Conservation (phyloP, 192 early-diverging fungal genomes). For the Coemansia erecta region DNA sequence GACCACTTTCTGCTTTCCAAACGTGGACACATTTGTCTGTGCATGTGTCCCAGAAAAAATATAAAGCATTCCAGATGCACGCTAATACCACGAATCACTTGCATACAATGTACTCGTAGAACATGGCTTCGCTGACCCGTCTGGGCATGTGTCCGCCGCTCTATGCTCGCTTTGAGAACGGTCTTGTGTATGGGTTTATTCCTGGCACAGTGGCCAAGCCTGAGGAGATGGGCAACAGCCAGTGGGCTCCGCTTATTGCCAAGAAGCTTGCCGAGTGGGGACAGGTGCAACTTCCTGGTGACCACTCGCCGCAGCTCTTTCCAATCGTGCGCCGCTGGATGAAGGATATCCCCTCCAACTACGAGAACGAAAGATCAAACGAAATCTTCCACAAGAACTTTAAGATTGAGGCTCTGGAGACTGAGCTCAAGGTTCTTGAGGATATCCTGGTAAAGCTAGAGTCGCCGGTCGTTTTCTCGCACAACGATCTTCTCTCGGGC, state of each 20-base stretch:
- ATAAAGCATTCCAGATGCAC: not conserved
- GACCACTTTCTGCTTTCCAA: too few relatives aligned
- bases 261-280: constrained; percentile 81
- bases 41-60: not conserved
- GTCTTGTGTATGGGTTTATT: constrained; percentile 88
- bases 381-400: constrained; percentile 38
- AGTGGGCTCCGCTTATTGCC: constrained; percentile 76
- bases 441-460: constrained; percentile 56
- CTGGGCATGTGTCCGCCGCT: constrained; percentile 73
- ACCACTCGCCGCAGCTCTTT: constrained; percentile 42
- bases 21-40: too few relatives aligned
- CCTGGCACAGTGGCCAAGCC: constrained; percentile 69
- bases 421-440: constrained; percentile 57
- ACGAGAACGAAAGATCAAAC: constrained; percentile 19
- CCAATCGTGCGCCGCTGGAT: constrained; percentile 41
- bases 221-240: constrained; percentile 70
- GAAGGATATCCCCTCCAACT: constrained; percentile 28
- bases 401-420: constrained; percentile 14
- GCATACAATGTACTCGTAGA: constrained; percentile 50
- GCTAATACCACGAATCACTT: not conserved
- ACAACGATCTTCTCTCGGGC: constrained; percentile 89
- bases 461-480: constrained; percentile 84
- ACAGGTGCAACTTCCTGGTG: constrained; percentile 56
- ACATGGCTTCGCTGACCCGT: constrained; percentile 71
- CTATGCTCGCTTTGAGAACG: constrained; percentile 87